These are phyloP conservation scores for Pichia cactophila DNA, from an alignment of 1,139 yeast genomes.

Conservation along the genomic window DNA sequence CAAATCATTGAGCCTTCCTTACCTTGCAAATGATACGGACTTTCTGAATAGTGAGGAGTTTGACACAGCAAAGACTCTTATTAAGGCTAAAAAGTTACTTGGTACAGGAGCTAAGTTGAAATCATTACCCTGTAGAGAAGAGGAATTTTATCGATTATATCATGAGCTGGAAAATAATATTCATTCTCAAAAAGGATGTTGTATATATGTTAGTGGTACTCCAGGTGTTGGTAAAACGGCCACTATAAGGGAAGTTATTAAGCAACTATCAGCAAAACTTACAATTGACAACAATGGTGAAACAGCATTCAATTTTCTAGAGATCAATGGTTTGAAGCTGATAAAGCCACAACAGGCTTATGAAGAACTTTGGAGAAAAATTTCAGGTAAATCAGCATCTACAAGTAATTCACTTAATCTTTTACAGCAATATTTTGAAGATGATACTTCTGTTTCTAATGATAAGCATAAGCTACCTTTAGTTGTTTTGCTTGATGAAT, in stretches of 20 bases:
- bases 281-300: conserved; percentile 38
- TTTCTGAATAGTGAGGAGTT: conserved; percentile 10
- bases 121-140: conserved; percentile 80
- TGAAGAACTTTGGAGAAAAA: conserved; percentile 70
- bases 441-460: conserved; percentile 5
- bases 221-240: conserved; percentile 99
- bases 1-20: conserved; percentile 14
- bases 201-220: conserved; percentile 89
- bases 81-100: conserved; percentile 48
- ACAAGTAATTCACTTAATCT: conserved; percentile 54
- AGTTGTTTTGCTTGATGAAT: conserved; percentile 81
- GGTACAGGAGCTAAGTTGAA: conserved; percentile 61
- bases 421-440: conserved; percentile 45
- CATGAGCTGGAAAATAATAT: conserved; percentile 71
- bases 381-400: conserved; percentile 56
- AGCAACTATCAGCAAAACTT: conserved; percentile 42
- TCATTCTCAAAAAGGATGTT: conserved; percentile 65
- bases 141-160: conserved; percentile 71
- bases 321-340: conserved; percentile 84
- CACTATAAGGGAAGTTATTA: conserved; percentile 79
- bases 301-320: conserved; percentile 63
- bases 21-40: conserved; percentile 12
- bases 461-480: conserved; percentile 38
- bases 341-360: conserved; percentile 83
- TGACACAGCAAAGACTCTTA: conserved; percentile 31